Evolutionary conservation across 257 asterid species (phyloP).

Genomic region (Fraxinus cuspidata): DNA sequence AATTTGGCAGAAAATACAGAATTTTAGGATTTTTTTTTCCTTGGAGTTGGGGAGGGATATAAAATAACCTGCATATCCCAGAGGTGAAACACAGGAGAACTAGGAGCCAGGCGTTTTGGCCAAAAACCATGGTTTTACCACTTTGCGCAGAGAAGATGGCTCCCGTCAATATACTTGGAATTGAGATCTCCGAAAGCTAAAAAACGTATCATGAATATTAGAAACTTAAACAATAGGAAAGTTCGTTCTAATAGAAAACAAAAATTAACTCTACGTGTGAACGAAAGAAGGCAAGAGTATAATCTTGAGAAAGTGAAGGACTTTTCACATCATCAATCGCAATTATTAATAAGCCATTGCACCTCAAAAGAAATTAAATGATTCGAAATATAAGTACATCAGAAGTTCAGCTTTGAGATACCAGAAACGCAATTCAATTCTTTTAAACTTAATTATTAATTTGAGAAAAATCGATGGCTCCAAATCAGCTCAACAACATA

Average conservation of each 20-base stretch:
- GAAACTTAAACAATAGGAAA: neutral
- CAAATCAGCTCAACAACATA: neutral
- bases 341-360: neutral
- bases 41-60: neutral
- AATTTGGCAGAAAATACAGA: neutral
- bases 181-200: conserved; percentile 53
- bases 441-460: neutral
- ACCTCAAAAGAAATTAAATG: neutral
- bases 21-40: neutral
- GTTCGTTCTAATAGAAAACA: neutral
- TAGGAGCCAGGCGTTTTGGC: conserved; percentile 33
- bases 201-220: conserved; percentile 1
- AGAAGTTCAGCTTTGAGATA: neutral
- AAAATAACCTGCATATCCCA: conserved; percentile 51
- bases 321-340: neutral
- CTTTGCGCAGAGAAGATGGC: conserved; percentile 54
- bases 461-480: neutral
- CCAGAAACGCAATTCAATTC: neutral
- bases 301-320: neutral
- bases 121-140: conserved; percentile 42
- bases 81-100: conserved; percentile 42
- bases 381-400: neutral
- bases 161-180: conserved; percentile 48
- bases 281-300: neutral
- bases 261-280: neutral